Evolutionary conservation across 257 asterid species (phyloP).

Genomic region (Schizonepeta tenuifolia): DNA sequence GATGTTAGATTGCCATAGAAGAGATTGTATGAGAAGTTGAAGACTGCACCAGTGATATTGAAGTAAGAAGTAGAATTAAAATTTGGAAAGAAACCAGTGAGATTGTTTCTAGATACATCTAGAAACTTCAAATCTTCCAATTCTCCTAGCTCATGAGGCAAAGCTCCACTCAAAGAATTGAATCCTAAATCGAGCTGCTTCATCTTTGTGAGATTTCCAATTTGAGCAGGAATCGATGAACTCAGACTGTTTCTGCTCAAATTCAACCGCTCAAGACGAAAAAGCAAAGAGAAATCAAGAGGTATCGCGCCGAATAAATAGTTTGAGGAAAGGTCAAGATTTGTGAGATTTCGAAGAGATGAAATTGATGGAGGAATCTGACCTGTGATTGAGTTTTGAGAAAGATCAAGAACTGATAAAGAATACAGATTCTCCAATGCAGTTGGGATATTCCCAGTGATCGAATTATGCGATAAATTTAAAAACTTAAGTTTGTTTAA

Average conservation of each 20-base stretch:
- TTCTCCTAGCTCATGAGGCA: constrained; percentile 47
- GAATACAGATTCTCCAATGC: constrained; percentile 48
- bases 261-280: constrained; percentile 45
- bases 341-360: constrained; percentile 50
- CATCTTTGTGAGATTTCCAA: constrained; percentile 53
- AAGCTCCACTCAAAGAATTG: constrained; percentile 53
- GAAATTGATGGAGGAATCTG: constrained; percentile 57
- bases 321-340: constrained; percentile 66
- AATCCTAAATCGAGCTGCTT: constrained; percentile 57
- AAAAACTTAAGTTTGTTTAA: constrained; percentile 44
- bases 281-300: constrained; percentile 46
- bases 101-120: constrained; percentile 63
- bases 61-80: constrained; percentile 4
- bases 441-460: constrained; percentile 66
- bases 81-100: constrained; percentile 54
- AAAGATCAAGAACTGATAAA: constrained; percentile 57
- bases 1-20: constrained; percentile 58
- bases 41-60: constrained; percentile 33
- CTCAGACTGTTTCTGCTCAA: constrained; percentile 59
- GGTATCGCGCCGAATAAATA: constrained; percentile 59
- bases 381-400: constrained; percentile 60
- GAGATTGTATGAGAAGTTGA: constrained; percentile 65
- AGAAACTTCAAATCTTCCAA: constrained; percentile 46
- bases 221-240: constrained; percentile 52
- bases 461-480: constrained; percentile 52